phyloP scores from a whole-genome alignment of 208 protist genomes.

The Wallacemonas sp. region DNA sequence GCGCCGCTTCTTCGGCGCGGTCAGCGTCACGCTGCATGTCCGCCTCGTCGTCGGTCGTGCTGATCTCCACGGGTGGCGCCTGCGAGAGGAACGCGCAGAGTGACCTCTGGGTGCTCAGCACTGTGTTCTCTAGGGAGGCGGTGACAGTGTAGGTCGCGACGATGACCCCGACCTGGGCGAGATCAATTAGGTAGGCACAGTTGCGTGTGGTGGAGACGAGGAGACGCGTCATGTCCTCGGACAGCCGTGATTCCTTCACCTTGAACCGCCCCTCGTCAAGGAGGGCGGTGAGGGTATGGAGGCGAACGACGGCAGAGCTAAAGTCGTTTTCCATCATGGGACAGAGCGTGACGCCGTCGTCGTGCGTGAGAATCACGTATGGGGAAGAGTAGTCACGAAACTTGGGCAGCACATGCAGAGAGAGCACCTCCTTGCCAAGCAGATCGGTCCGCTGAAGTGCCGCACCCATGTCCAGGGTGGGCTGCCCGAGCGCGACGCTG shows the following conservation, averaged over 20 bases:
- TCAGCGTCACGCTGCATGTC: neutral
- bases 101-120: neutral
- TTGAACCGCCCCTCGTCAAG: constrained; percentile 9
- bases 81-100: neutral
- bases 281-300: constrained; percentile 22
- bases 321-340: constrained; percentile 22
- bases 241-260: constrained; percentile 16
- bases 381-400: constrained; percentile 31
- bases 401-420: constrained; percentile 32
- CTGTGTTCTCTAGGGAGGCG: constrained; percentile 18
- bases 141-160: constrained; percentile 25
- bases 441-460: constrained; percentile 17
- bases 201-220: constrained; percentile 24
- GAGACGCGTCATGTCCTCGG: constrained; percentile 17
- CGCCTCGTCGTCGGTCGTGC: neutral
- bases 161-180: constrained; percentile 13
- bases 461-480: constrained; percentile 30
- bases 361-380: constrained; percentile 39
- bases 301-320: constrained; percentile 18
- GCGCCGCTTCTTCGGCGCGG: neutral
- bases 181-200: constrained; percentile 27
- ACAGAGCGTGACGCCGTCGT: constrained; percentile 22
- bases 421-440: constrained; percentile 28
- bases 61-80: neutral
- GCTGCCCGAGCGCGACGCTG: constrained; percentile 34